Percentiles rank a stretch among this genome's conserved stretches.
These are phyloP conservation scores for Globisporangium parvum DNA, from an alignment of 352 stramenopile species.

Conservation along the genomic window DNA sequence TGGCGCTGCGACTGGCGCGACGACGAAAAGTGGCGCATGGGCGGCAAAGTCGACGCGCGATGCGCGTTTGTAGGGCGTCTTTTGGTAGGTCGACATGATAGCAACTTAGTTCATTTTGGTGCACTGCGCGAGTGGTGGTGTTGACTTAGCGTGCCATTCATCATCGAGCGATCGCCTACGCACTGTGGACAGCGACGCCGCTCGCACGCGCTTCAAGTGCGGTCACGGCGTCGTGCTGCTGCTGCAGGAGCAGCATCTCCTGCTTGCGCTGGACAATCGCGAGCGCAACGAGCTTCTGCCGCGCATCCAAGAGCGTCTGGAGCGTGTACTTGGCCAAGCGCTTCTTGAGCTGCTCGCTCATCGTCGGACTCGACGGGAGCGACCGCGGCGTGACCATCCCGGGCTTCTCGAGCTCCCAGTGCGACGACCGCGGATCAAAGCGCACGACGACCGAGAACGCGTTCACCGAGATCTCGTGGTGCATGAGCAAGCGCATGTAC, in stretches of 20 bases:
- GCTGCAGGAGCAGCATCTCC: constrained; percentile 8
- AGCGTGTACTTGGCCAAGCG: constrained; percentile 79
- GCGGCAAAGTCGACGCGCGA: too few species aligned
- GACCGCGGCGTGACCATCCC: constrained; percentile 78
- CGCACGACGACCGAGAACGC: constrained; percentile 77
- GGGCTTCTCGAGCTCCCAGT: constrained; percentile 71
- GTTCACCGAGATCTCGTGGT: constrained; percentile 81
- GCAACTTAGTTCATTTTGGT: not conserved
- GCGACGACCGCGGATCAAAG: constrained; percentile 58
- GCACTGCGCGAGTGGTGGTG: too few species aligned
- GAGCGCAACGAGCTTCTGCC: constrained; percentile 54
- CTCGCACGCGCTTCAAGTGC: not conserved
- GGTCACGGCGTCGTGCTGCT: not conserved
- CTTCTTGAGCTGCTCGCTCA: constrained; percentile 63
- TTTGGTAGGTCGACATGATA: not conserved
- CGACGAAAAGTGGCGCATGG: too few species aligned
- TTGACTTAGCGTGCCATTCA: not conserved
- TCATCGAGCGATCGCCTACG: constrained; percentile 1
- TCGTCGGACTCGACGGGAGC: constrained; percentile 62
- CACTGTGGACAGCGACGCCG: constrained; percentile 8
- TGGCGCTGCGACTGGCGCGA: too few species aligned
- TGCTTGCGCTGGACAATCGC: constrained; percentile 34
- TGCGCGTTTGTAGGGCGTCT: too few species aligned
- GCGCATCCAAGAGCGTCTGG: constrained; percentile 49
- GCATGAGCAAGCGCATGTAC: constrained; percentile 84